phyloP scores from a whole-genome alignment of 2,329 filamentous ascomycete species.

The Cercospora janseana region DNA sequence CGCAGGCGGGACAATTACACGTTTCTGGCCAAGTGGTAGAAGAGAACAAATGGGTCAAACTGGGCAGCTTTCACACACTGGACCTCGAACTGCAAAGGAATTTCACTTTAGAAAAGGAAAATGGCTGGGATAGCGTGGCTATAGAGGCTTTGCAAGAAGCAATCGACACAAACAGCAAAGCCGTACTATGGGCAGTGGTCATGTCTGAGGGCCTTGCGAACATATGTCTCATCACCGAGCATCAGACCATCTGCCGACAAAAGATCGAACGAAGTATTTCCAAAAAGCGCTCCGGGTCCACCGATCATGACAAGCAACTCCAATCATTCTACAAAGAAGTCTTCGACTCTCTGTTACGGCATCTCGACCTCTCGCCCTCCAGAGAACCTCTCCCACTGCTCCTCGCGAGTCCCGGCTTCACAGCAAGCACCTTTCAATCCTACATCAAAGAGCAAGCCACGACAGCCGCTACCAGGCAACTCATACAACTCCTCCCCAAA shows the following conservation, averaged over 20 bases:
- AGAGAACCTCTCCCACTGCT: conserved; percentile 68
- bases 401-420: conserved; percentile 85
- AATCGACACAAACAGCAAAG: conserved; percentile 72
- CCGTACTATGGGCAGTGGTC: conserved; percentile 83
- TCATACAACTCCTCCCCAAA: conserved; percentile 62
- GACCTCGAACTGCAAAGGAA: conserved; percentile 85
- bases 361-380: conserved; percentile 63
- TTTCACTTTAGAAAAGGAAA: conserved; percentile 81
- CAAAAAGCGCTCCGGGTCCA: conserved; percentile 62
- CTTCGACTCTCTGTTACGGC: conserved; percentile 70
- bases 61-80: conserved; percentile 67
- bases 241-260: conserved; percentile 73
- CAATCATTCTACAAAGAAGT: conserved; percentile 73
- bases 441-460: conserved; percentile 65
- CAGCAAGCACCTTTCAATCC: conserved; percentile 74
- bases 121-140: conserved; percentile 88
- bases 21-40: conserved; percentile 64
- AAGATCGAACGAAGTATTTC: conserved; percentile 65
- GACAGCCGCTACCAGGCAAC: conserved; percentile 68
- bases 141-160: conserved; percentile 75
- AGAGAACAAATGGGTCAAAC: conserved; percentile 66
- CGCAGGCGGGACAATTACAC: conserved; percentile 65
- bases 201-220: conserved; percentile 88
- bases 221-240: conserved; percentile 77
- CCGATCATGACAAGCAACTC: conserved; percentile 60